These are phyloP conservation scores for Calonectria multiphialidica DNA, from an alignment of 2,329 filamentous ascomycete genomes.

Conservation along the genomic window DNA sequence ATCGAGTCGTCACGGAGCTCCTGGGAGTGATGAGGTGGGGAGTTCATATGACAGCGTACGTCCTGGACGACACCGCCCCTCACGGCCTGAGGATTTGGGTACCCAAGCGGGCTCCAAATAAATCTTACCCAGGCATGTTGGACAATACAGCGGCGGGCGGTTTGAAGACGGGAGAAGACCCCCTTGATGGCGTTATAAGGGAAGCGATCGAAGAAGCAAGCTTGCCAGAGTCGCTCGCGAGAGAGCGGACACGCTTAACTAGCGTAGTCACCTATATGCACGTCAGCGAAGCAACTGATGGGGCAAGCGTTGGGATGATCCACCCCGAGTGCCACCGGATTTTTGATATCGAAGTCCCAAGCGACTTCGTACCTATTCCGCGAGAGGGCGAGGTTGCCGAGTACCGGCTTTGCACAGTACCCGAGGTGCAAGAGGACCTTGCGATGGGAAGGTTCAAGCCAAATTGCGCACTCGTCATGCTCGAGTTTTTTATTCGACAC, in stretches of 20 bases:
- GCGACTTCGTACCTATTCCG: not conserved
- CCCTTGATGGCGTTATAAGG: conserved; percentile 8
- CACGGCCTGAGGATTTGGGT: conserved; percentile 13
- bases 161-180: conserved; percentile 1
- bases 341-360: conserved; percentile 13
- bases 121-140: conserved; percentile 11
- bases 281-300: not conserved
- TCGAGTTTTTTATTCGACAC: conserved; percentile 19
- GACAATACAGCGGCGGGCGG: conserved; percentile 13
- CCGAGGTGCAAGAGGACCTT: conserved; percentile 6
- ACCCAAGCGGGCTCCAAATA: conserved; percentile 6
- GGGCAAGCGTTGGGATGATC: conserved; percentile 1
- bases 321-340: conserved; percentile 14
- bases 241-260: not conserved
- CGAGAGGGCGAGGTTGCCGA: conserved; percentile 16
- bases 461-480: conserved; percentile 16
- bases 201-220: conserved; percentile 16
- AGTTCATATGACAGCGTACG: conserved; percentile 12
- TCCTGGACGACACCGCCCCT: not conserved
- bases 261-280: conserved; percentile 16
- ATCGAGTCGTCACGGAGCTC: conserved; percentile 4
- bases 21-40: conserved; percentile 15
- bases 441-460: conserved; percentile 5
- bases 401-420: not conserved
- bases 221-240: conserved; percentile 1